Percentiles rank a stretch among this genome's conserved stretches.
Conservation (phyloP, 495 filamentous ascomycete genomes). For the Tuber borchii region DNA sequence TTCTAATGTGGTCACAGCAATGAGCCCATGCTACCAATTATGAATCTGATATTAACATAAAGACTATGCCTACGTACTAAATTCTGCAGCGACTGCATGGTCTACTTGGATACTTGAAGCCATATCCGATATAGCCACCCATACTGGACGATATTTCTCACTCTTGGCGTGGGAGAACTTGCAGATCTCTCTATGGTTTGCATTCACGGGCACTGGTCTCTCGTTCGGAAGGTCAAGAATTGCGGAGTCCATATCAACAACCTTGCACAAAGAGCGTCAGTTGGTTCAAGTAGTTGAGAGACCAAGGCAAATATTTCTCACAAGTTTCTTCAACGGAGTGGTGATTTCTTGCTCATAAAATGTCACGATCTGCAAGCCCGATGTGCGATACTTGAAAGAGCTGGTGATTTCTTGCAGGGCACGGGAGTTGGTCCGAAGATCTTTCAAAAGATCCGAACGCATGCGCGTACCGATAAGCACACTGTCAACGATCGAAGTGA, state of each 20-base stretch:
- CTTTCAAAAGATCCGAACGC: conserved; percentile 8
- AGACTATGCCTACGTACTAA: background rate
- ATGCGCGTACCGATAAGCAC: background rate
- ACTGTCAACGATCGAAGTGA: background rate
- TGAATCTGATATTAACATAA: background rate
- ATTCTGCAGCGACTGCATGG: background rate
- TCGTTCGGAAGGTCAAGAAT: conserved; percentile 15
- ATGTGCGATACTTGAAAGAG: conserved; percentile 10
- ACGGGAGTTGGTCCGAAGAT: conserved; percentile 7
- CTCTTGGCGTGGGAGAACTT: conserved; percentile 7
- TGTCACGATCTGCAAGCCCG: conserved; percentile 11
- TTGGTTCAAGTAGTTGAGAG: background rate
- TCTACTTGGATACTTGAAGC: background rate
- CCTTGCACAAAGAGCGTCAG: conserved; percentile 6
- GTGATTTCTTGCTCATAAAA: conserved; percentile 16
- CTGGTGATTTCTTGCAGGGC: conserved; percentile 13
- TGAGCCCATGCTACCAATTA: background rate
- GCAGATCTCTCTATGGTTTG: conserved; percentile 9
- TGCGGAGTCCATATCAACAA: conserved; percentile 17
- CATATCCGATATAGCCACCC: conserved; percentile 9
- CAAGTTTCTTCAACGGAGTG: background rate
- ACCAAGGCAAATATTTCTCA: background rate
- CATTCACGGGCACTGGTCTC: conserved; percentile 6
- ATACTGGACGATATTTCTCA: conserved; percentile 9
- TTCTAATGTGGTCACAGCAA: background rate